Evolutionary conservation across 2,329 filamentous ascomycete species (phyloP).

Genomic region (Trichoderma aggressivum): DNA sequence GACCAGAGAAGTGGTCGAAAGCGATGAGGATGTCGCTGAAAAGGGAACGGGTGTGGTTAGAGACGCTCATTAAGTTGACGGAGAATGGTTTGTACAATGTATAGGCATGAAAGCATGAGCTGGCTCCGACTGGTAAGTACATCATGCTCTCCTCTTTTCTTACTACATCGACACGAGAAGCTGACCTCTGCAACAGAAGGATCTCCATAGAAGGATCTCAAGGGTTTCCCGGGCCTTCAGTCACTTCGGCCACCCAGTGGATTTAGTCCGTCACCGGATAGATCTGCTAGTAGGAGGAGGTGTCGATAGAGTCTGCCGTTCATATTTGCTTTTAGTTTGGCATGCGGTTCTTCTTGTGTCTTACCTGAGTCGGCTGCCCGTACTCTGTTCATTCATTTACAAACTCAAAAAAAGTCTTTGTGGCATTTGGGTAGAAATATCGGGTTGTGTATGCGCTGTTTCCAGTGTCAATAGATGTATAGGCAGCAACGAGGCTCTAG

Average conservation of each 20-base stretch:
- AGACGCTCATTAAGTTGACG: constrained; percentile 22
- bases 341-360: background rate
- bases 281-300: background rate
- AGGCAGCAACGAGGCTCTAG: background rate
- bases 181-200: background rate
- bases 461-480: background rate
- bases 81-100: background rate
- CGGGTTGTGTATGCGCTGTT: background rate
- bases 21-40: constrained; percentile 29
- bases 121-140: background rate
- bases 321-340: background rate
- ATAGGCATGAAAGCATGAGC: background rate
- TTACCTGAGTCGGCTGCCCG: background rate
- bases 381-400: background rate
- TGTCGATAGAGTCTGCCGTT: background rate
- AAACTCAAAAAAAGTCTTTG: background rate
- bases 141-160: background rate
- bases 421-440: background rate
- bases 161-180: background rate
- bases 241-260: background rate
- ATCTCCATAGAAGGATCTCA: background rate
- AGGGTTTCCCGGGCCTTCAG: background rate
- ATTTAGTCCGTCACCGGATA: background rate
- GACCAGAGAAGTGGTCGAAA: constrained; percentile 38
- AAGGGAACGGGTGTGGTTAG: constrained; percentile 27